Percentiles rank a stretch among this genome's conserved stretches.
These are phyloP conservation scores for Dimocarpus longan DNA, from an alignment of 345 rosid species.

Conservation along the genomic window DNA sequence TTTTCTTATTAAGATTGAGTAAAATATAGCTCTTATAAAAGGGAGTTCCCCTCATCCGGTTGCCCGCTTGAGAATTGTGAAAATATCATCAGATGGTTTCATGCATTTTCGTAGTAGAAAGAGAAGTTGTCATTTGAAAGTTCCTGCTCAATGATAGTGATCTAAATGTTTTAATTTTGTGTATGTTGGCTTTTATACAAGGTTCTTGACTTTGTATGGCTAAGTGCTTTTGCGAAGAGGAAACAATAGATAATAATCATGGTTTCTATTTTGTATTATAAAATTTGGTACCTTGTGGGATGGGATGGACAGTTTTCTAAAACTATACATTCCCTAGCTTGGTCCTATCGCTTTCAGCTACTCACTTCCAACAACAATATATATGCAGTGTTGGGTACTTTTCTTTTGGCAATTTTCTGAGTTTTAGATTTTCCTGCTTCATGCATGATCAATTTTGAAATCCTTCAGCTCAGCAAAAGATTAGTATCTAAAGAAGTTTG, in stretches of 20 bases:
- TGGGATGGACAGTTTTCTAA: slow-evolving; percentile 2
- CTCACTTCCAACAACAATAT: slow-evolving; percentile 8
- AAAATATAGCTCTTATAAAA: slow-evolving; percentile 1
- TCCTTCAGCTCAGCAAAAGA: background rate
- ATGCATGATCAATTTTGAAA: background rate
- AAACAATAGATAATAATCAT: background rate
- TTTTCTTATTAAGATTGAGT: slow-evolving; percentile 3
- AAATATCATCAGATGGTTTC: background rate
- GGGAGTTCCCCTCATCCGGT: background rate
- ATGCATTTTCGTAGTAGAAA: background rate
- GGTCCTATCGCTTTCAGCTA: background rate
- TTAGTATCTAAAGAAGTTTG: background rate
- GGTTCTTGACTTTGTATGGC: background rate
- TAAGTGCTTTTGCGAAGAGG: background rate
- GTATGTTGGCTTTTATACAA: background rate
- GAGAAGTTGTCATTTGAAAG: slow-evolving; percentile 4
- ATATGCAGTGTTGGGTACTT: background rate
- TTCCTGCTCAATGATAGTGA: background rate
- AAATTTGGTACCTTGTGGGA: slow-evolving; percentile 9
- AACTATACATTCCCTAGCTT: background rate
- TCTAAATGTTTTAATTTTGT: background rate
- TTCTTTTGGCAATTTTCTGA: background rate
- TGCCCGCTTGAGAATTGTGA: background rate
- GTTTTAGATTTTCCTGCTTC: background rate
- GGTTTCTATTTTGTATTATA: background rate